Conservation (phyloP, 306 rosid genomes). For the Cucurbita pepo region DNA sequence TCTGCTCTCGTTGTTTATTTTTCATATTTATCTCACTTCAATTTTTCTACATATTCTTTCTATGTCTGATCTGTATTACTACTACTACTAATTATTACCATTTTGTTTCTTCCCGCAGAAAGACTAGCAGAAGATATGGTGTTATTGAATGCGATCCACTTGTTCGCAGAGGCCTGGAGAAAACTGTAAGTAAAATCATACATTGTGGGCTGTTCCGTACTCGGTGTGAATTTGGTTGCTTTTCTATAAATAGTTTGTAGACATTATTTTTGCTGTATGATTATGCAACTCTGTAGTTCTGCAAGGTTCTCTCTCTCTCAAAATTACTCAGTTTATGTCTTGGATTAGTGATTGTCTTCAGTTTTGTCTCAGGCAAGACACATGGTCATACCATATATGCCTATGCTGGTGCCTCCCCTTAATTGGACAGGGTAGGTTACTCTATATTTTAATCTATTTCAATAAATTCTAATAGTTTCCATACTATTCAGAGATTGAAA, state of each 20-base stretch:
- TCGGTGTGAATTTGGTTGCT: not conserved
- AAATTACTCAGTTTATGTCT: not conserved
- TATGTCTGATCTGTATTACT: not conserved
- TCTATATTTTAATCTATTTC: not conserved
- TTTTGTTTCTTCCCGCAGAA: constrained; percentile 30
- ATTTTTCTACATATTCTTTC: not conserved
- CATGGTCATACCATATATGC: constrained; percentile 97
- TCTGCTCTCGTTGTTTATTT: not conserved
- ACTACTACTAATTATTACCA: not conserved
- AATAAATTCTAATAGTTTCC: not conserved
- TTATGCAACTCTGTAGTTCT: not conserved
- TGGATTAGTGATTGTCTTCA: constrained; percentile 9
- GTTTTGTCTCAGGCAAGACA: constrained; percentile 68
- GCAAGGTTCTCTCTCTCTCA: not conserved
- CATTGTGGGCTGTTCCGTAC: not conserved
- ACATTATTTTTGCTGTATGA: not conserved
- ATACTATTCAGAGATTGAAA: not conserved
- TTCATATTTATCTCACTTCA: not conserved
- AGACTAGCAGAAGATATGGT: constrained; percentile 61
- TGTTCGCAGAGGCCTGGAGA: constrained; percentile 63
- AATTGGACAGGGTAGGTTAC: constrained; percentile 69
- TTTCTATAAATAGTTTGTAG: not conserved
- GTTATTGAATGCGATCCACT: constrained; percentile 78
- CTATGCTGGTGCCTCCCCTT: constrained; percentile 87
- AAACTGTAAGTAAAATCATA: constrained; percentile 47